Evolutionary conservation across 805 yeast species (phyloP).

Genomic region (Starmerella scarabaei): DNA sequence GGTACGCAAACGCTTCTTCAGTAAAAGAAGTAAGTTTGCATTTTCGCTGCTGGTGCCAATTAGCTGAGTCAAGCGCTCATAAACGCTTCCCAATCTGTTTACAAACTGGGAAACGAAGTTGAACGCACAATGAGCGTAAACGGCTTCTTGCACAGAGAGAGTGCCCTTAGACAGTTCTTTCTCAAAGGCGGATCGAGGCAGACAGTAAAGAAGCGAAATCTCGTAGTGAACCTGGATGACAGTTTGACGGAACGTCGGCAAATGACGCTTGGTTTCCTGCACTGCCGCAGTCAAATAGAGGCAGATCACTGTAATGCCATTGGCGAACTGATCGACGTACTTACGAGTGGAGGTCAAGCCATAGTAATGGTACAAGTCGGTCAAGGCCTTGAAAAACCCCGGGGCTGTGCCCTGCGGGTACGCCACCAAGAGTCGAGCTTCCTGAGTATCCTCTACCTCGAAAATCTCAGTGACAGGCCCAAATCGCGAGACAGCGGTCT

Average conservation of each 20-base stretch:
- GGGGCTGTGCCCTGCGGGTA: conserved; percentile 74
- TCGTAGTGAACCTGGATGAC: conserved; percentile 86
- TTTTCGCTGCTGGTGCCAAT: conserved; percentile 54
- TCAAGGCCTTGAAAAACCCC: conserved; percentile 73
- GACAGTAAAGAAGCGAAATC: conserved; percentile 80
- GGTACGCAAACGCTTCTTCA: conserved; percentile 79
- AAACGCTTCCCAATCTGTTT: conserved; percentile 87
- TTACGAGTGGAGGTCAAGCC: conserved; percentile 73
- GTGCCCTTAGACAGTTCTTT: conserved; percentile 57
- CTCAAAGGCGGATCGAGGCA: conserved; percentile 76
- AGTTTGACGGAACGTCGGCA: conserved; percentile 52
- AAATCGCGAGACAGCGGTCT: conserved; percentile 54
- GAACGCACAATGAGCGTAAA: conserved; percentile 87
- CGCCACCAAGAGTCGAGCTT: conserved; percentile 79
- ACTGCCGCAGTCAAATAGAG: conserved; percentile 64
- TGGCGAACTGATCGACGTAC: conserved; percentile 86
- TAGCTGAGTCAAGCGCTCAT: conserved; percentile 50
- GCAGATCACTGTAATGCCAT: conserved; percentile 76
- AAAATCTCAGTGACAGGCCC: conserved; percentile 90
- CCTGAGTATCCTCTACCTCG: conserved; percentile 65
- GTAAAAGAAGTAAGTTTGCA: conserved; percentile 60
- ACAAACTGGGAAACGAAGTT: conserved; percentile 89
- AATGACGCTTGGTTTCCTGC: conserved; percentile 21
- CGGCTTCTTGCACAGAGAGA: conserved; percentile 84
- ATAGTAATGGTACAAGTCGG: conserved; percentile 79